Evolutionary conservation across 768 basidiomycete species (phyloP), one percentile per base, ranked within the genome.

Genomic region (Pleurotus tuber-regium): DNA sequence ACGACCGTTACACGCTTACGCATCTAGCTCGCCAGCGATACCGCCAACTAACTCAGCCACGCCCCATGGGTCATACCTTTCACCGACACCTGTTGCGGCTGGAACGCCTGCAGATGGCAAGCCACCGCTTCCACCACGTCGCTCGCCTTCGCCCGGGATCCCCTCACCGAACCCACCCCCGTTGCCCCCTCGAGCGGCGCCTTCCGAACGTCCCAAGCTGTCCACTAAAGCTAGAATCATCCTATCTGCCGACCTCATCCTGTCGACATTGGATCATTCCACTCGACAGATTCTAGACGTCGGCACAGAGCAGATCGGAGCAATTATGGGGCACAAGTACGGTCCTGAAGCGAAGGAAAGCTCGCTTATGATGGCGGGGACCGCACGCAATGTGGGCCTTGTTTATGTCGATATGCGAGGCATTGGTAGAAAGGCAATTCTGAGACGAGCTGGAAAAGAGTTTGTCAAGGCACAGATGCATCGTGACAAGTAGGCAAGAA

Each of bases 321-420:
- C 69, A 6, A 75, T 79, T 25, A 68, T 84, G 31, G 76, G 73
- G 14, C 84, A 86, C 63, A 83, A 80, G 75, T 87, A 85, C 60
- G 89, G 88, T 2, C 62, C 77, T 0, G 82, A 86, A 44, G 85
- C 83, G 5, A 84, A 74, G 8, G 72, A 82, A 39, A 80, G 76
- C 16, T 80, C 83, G 1, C 65, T 75, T 43, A 67, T 87, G 47
- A 68, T 85, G 52, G 79, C 84, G 4, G 83, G 82, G 6, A 82
- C 84, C 0, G 84, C 83, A 28, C 72, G 79, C 54, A 90, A 91
- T 66, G 80, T 88, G 10, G 84, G 78, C 3, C 70, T 90, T 30
- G 84, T 92, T 18, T 92, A 90, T 65, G 77, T 91, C 33, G 89
- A 91, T 63, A 75, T 86, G 72, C 67, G 75, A 1, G 87, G 88